Conservation (phyloP, 805 yeast species). For the Candida rishiriensis region DNA sequence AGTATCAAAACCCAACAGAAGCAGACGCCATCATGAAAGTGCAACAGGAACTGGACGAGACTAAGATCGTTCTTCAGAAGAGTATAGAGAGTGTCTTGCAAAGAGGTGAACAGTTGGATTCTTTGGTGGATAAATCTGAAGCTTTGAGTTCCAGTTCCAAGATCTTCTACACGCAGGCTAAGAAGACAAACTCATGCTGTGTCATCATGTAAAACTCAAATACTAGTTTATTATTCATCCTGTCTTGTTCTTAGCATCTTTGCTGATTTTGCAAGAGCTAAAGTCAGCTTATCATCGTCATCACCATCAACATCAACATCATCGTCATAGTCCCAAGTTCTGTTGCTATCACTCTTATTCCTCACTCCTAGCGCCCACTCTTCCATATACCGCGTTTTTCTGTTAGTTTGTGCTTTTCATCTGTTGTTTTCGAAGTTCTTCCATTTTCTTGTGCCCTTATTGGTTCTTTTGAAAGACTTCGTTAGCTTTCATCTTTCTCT, state of each 20-base stretch:
- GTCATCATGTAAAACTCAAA: slow-evolving; percentile 47
- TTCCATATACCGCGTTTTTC: background rate
- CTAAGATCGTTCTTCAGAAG: slow-evolving; percentile 92
- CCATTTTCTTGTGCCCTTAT: too few species aligned
- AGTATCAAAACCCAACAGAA: slow-evolving; percentile 95
- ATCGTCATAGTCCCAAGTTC: too few species aligned
- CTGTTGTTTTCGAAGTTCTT: too few species aligned
- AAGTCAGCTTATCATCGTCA: too few species aligned
- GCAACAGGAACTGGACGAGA: slow-evolving; percentile 96
- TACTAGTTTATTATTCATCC: background rate
- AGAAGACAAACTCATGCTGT: slow-evolving; percentile 91
- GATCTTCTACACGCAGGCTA: slow-evolving; percentile 96
- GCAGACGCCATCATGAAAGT: slow-evolving; percentile 97
- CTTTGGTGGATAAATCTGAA: slow-evolving; percentile 92
- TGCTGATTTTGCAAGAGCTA: too few species aligned
- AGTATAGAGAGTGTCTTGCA: slow-evolving; percentile 91
- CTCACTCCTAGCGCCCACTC: background rate
- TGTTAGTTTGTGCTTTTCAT: background rate
- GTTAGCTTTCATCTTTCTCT: background rate
- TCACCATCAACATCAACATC: too few species aligned
- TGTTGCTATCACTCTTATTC: background rate
- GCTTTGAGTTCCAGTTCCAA: slow-evolving; percentile 83
- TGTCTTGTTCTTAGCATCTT: too few species aligned
- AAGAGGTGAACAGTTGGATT: slow-evolving; percentile 93
- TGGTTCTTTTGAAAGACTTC: too few species aligned